phyloP scores from a whole-genome alignment of 2,329 filamentous ascomycete species.

The Cladosporium phlei region DNA sequence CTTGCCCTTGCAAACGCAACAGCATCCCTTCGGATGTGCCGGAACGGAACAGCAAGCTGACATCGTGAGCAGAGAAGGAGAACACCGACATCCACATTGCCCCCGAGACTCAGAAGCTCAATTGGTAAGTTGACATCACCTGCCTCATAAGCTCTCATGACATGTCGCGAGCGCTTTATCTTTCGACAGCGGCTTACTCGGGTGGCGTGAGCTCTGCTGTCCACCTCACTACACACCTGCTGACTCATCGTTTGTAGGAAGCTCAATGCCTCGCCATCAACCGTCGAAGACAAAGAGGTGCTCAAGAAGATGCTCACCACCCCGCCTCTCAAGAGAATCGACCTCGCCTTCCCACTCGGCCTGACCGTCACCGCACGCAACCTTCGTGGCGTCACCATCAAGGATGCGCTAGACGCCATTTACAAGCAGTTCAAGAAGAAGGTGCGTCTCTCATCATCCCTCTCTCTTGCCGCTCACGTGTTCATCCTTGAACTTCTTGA shows the following conservation, averaged over 20 bases:
- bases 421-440: constrained; percentile 96
- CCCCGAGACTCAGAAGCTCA: constrained; percentile 78
- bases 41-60: constrained; percentile 22
- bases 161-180: too few relatives aligned
- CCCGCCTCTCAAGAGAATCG: constrained; percentile 88
- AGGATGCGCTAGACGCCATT: constrained; percentile 92
- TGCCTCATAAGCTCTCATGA: too few relatives aligned
- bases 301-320: constrained; percentile 76
- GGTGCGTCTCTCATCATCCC: constrained; percentile 60
- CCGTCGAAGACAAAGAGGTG: constrained; percentile 75
- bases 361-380: constrained; percentile 86
- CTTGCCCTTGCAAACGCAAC: constrained; percentile 6
- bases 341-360: constrained; percentile 84
- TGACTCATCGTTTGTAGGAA: constrained; percentile 58
- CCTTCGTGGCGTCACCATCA: constrained; percentile 91
- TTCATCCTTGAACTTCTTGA: too few relatives aligned
- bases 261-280: constrained; percentile 77
- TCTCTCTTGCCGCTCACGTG: constrained; percentile 4
- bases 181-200: too few relatives aligned
- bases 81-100: constrained; percentile 68
- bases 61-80: constrained; percentile 59
- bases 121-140: constrained; percentile 60
- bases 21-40: neutral
- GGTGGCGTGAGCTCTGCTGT: neutral
- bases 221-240: constrained; percentile 6